phyloP scores from a whole-genome alignment of 306 rosid genomes.

The Psophocarpus tetragonolobus region DNA sequence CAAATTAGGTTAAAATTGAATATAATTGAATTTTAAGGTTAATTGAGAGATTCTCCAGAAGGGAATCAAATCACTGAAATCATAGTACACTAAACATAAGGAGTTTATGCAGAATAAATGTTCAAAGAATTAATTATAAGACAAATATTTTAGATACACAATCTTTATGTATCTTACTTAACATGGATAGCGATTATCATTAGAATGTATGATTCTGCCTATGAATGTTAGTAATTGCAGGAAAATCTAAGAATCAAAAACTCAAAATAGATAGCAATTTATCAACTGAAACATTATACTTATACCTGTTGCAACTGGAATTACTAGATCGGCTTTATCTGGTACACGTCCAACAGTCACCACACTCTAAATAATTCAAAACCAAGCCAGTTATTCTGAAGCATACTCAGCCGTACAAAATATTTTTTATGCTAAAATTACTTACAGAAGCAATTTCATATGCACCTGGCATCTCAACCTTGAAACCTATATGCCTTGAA shows the following conservation, averaged over 20 bases:
- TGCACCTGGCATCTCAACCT: conserved; percentile 74
- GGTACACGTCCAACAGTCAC: conserved; percentile 89
- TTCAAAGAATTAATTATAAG: not conserved
- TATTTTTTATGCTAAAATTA: conserved; percentile 21
- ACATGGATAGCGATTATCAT: not conserved
- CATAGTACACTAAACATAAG: not conserved
- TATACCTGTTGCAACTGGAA: conserved; percentile 92
- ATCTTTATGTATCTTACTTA: not conserved
- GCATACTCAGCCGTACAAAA: conserved; percentile 21
- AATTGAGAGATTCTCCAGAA: not conserved
- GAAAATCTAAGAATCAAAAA: not conserved
- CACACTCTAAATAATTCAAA: conserved; percentile 49
- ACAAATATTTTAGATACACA: not conserved
- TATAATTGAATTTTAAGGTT: not conserved
- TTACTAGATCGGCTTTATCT: conserved; percentile 80
- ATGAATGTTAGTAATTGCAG: not conserved
- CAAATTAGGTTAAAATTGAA: not conserved
- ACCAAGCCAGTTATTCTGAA: conserved; percentile 27
- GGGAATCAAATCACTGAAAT: conserved; percentile 7
- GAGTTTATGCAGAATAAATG: not conserved
- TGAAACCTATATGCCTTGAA: conserved; percentile 74
- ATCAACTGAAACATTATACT: conserved; percentile 36
- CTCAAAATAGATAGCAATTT: not conserved
- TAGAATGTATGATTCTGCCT: not conserved
- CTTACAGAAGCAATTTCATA: conserved; percentile 88